Conservation (phyloP, 2,329 filamentous ascomycete genomes). For the Pyrenochaeta sp. region DNA sequence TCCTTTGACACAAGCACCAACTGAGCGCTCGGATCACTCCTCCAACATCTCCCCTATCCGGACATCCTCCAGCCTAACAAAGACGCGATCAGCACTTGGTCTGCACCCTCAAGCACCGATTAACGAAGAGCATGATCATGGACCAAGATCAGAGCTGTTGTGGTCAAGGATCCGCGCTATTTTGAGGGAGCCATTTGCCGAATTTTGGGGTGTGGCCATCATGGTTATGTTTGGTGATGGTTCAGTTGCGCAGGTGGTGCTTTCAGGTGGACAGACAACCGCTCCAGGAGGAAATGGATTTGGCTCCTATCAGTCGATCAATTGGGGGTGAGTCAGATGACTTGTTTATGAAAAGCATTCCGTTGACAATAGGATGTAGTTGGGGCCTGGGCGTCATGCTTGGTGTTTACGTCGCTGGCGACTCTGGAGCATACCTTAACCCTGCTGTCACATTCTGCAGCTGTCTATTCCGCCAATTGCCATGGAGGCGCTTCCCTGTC, state of each 20-base stretch:
- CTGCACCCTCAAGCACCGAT: conserved; percentile 53
- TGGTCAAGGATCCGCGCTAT: conserved; percentile 50
- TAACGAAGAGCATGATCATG: conserved; percentile 51
- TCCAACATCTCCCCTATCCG: conserved; percentile 19
- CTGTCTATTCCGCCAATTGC: conserved; percentile 72
- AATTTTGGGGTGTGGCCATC: conserved; percentile 55
- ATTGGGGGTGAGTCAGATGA: conserved; percentile 47
- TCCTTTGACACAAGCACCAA: conserved; percentile 25
- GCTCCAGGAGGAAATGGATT: conserved; percentile 55
- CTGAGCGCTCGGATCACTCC: conserved; percentile 24
- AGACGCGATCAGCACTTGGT: conserved; percentile 40
- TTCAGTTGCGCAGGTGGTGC: conserved; percentile 53
- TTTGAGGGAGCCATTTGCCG: conserved; percentile 55
- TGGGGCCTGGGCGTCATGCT: conserved; percentile 52
- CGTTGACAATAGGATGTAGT: conserved; percentile 22
- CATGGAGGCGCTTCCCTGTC: conserved; percentile 74
- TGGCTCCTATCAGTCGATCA: conserved; percentile 53
- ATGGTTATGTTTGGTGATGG: conserved; percentile 57
- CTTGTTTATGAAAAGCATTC: neutral
- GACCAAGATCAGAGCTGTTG: conserved; percentile 44
- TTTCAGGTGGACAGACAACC: conserved; percentile 46
- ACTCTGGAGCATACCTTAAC: conserved; percentile 71
- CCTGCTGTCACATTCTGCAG: conserved; percentile 75
- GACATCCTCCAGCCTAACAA: conserved; percentile 32
- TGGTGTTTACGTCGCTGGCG: conserved; percentile 70